Evolutionary conservation across 441 rosid species (phyloP), one percentile per base, ranked within the genome.

Genomic region (Euphorbia celastroides): DNA sequence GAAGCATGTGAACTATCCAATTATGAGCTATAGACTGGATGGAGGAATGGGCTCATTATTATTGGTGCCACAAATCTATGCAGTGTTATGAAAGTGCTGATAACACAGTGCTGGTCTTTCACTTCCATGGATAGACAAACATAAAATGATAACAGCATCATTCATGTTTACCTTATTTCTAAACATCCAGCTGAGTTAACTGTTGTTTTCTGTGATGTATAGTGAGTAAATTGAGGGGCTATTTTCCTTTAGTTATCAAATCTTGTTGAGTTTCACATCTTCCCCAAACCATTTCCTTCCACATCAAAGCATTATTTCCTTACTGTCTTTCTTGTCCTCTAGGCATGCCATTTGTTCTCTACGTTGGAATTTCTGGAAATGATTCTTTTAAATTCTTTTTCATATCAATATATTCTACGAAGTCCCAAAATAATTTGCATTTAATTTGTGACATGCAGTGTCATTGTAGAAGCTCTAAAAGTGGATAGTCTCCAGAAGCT

Each of bases 381-480:
- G 51, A 46, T 7, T 46, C 0, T 52, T 22, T 26, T 14, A 30
- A 36, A 27, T 55, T 23, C 8, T 61, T 19, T 62, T 14, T 17
- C 22, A 48, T 30, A 23, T 42, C 23, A 8, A 16, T 38, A 19
- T 7, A 41, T 27, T 30, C n/a, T 14, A 6, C 68, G 48, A 51
- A 30, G 31, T 20, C 9, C 23, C 38, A 48, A 16, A 7, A 7
- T 13, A 22, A 5, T 55, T 52, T 64, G 27, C 25, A 13, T 65
- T 58, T 65, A 57, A 1, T 60, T 82, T 62, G 25, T 57, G 23
- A 71, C 25, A 50, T 80, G 84, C 85, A 91, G 97, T 64, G 96
- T 91, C 23, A 91, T 91, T 69, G 92, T 91, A 56, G 97, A 91
- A 77, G 97, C 97, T 57, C 77, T 91, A 48, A 91, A 87, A 87